Conservation (phyloP, 1,139 yeast species). For the Taiozyma sp. region DNA sequence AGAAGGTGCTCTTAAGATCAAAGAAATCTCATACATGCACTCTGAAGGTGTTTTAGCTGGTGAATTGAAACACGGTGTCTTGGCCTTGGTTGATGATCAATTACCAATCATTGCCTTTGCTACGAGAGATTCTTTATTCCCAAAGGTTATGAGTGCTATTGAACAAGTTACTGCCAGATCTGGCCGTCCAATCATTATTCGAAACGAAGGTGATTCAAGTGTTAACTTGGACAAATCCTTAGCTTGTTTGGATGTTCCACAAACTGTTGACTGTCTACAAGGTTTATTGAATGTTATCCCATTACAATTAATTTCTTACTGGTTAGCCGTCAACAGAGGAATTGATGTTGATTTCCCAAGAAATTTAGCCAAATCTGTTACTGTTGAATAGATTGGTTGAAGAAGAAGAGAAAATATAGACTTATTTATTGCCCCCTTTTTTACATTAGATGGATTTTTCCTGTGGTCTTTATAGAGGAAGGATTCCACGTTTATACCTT, state of each 20-base stretch:
- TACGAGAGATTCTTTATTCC: slow-evolving; percentile 95
- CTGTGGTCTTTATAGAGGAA: background rate
- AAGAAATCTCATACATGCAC: slow-evolving; percentile 98
- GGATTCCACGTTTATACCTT: background rate
- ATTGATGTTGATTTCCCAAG: slow-evolving; percentile 98
- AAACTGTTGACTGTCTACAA: slow-evolving; percentile 95
- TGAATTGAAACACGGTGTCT: slow-evolving; percentile 96
- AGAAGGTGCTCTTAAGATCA: slow-evolving; percentile 97
- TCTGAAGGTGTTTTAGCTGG: slow-evolving; percentile 99
- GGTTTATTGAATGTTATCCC: slow-evolving; percentile 95
- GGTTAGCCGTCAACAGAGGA: slow-evolving; percentile 95
- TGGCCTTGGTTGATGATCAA: slow-evolving; percentile 92
- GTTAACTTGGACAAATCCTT: slow-evolving; percentile 52
- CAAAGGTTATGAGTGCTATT: slow-evolving; percentile 93
- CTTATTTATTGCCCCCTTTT: background rate
- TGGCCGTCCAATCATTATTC: slow-evolving; percentile 92
- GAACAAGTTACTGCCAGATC: slow-evolving; percentile 97
- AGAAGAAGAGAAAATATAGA: background rate
- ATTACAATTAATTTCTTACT: slow-evolving; percentile 92
- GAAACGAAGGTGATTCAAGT: slow-evolving; percentile 81
- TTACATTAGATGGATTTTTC: background rate
- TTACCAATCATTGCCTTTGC: slow-evolving; percentile 95
- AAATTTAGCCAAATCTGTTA: slow-evolving; percentile 96
- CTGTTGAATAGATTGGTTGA: slow-evolving; percentile 52
- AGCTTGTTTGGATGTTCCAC: slow-evolving; percentile 84